Base-by-base conservation (phyloP, 1,284 basidiomycete species). In the Pseudozyma sp. region DNA sequence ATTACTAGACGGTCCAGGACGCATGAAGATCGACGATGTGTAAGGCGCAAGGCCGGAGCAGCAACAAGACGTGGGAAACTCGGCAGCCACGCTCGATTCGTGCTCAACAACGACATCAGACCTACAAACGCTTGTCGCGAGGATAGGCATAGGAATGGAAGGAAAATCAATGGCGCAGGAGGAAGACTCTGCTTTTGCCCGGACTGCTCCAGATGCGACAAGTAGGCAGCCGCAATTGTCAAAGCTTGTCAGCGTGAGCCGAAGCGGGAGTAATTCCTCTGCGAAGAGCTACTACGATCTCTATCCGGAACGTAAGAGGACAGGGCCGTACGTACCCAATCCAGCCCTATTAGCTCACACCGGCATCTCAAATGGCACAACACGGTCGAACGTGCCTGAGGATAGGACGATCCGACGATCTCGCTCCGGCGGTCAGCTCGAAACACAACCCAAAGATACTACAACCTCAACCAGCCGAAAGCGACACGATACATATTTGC, bases 221-320 rank as follows among this genome's bases (percentile, higher is more conserved):
- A 18, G 31, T 19, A 39, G 50, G 10, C 50, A 38, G 36, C 36
- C 34, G 18, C 31, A 52, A 12, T 3, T 12, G 8, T 5, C 50
- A 25, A 16, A 36, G 18, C 38, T 39, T 5, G 18, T n/a, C 18
- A 21, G 12, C 13, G 44, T 5, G 18, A n/a, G 35, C 36, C 18
- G n/a, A 7, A 42, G 34, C 21, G n/a, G 2, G 14, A n/a, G 40
- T 14, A 47, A 21, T 18, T 38, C 43, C 19, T 52, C 59, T n/a
- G 44, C 42, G 6, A 60, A 35, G 35, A 65, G 69, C 57, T 80
- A 80, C 58, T 80, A 78, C 52, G 78, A 80, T 38, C 42, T 57
- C 12, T 80, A 80, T 43, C 78, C 78, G 14, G 78, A 80, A 48
- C 52, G 78, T 25, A 78, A 72, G 55, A 53, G 58, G 21, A 67